Conservation (phyloP, 2,329 filamentous ascomycete species). For the Hymenoscyphus fructigenus region DNA sequence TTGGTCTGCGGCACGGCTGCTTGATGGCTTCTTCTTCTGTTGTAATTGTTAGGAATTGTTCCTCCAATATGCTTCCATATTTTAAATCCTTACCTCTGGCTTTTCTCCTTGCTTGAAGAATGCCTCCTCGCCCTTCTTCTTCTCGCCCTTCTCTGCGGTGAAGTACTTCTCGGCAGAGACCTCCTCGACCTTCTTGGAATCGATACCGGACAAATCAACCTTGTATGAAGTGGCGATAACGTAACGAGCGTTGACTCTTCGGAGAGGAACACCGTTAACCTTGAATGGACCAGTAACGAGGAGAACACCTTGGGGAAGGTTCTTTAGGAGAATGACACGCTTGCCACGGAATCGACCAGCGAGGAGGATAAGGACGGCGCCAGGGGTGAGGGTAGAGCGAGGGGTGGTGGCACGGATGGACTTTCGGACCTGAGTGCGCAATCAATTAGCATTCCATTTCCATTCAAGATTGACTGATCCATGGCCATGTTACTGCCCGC, state of each 20-base stretch:
- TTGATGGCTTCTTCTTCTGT: slow-evolving; percentile 96
- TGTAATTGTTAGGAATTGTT: slow-evolving; percentile 28
- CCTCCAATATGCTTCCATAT: background rate
- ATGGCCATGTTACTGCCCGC: background rate
- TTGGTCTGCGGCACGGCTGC: slow-evolving; percentile 92
- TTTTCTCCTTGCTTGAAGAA: slow-evolving; percentile 99
- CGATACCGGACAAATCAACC: slow-evolving; percentile 81
- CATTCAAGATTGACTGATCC: slow-evolving; percentile 1
- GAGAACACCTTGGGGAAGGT: slow-evolving; percentile 94
- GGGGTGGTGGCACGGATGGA: slow-evolving; percentile 82
- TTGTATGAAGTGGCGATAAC: slow-evolving; percentile 88
- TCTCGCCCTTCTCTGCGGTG: slow-evolving; percentile 88
- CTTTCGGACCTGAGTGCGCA: slow-evolving; percentile 80
- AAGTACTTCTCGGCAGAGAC: slow-evolving; percentile 81
- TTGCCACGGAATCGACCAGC: slow-evolving; percentile 99
- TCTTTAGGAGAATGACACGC: slow-evolving; percentile 98
- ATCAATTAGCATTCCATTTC: slow-evolving; percentile 26
- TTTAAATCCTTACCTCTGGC: slow-evolving; percentile 70
- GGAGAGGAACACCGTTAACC: slow-evolving; percentile 98
- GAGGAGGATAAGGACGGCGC: slow-evolving; percentile 97
- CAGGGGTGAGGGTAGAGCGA: slow-evolving; percentile 86
- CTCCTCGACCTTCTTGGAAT: slow-evolving; percentile 86
- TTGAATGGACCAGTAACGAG: slow-evolving; percentile 99
- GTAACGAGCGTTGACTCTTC: slow-evolving; percentile 90
- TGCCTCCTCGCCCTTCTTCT: slow-evolving; percentile 96